Conservation (phyloP, 2,329 filamentous ascomycete genomes). For the Graphilbum sp. region DNA sequence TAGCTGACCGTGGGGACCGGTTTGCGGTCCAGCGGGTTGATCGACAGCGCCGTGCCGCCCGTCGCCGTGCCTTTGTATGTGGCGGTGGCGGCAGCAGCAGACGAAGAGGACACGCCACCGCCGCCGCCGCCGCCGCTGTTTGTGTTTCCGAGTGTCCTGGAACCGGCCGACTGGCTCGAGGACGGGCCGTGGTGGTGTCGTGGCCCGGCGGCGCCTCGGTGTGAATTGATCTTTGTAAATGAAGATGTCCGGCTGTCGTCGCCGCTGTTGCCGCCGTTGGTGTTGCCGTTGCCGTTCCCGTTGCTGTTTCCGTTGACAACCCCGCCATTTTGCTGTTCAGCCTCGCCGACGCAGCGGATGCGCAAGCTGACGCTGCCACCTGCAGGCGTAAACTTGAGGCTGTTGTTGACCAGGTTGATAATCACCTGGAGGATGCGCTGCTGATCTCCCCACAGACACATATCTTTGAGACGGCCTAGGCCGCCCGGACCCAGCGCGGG, state of each 20-base stretch:
- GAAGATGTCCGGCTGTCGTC: constrained; percentile 36
- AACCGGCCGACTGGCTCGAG: constrained; percentile 33
- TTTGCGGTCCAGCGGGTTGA: constrained; percentile 46
- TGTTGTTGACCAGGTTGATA: constrained; percentile 85
- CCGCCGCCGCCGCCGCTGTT: constrained; percentile 8
- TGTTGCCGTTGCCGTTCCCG: neutral
- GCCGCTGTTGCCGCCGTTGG: neutral
- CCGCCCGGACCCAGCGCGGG: constrained; percentile 49
- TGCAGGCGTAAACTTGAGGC: constrained; percentile 73
- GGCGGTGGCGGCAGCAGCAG: constrained; percentile 4
- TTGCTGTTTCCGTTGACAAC: too few species aligned
- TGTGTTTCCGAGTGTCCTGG: constrained; percentile 18
- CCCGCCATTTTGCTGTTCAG: too few species aligned
- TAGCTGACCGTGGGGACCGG: constrained; percentile 24
- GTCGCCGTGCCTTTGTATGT: constrained; percentile 16
- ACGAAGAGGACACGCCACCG: constrained; percentile 6
- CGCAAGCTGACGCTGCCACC: constrained; percentile 60
- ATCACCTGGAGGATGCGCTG: constrained; percentile 85
- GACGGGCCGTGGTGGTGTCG: constrained; percentile 30
- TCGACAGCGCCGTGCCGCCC: constrained; percentile 41
- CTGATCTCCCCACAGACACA: constrained; percentile 84
- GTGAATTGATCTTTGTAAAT: constrained; percentile 28
- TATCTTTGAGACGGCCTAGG: constrained; percentile 58
- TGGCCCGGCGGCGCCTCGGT: constrained; percentile 21
- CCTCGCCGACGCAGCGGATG: constrained; percentile 56